Percentiles rank a stretch among this genome's conserved stretches.
Conservation (phyloP, 306 rosid species). For the Morella rubra region DNA sequence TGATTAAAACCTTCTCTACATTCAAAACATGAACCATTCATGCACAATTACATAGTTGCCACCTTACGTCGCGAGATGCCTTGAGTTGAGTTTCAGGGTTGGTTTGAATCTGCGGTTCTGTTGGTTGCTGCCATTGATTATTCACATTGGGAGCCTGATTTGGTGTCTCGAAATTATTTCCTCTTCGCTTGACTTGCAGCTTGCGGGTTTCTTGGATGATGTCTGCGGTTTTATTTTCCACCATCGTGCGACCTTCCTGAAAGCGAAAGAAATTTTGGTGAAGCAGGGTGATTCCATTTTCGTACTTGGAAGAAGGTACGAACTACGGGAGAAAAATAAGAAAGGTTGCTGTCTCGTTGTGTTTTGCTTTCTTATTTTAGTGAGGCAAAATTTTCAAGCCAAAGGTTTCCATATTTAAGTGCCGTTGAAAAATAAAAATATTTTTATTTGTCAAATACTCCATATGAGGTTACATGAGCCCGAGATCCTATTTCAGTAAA, state of each 20-base stretch:
- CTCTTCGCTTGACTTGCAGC: conserved; percentile 66
- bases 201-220: conserved; percentile 55
- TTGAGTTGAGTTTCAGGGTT: conserved; percentile 81
- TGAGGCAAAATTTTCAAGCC: too few relatives aligned
- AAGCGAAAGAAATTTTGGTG: conserved; percentile 17
- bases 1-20: conserved; percentile 14
- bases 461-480: too few relatives aligned
- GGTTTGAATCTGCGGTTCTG: conserved; percentile 33
- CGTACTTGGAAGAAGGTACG: conserved; percentile 9
- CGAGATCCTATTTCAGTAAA: too few relatives aligned
- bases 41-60: conserved; percentile 71
- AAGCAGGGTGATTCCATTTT: conserved; percentile 3
- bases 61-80: conserved; percentile 99
- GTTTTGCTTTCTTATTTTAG: too few relatives aligned
- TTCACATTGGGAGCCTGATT: conserved; percentile 40
- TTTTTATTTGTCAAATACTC: too few relatives aligned
- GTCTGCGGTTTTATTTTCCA: conserved; percentile 85
- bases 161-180: conserved; percentile 42
- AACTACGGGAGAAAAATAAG: neutral
- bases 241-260: conserved; percentile 79
- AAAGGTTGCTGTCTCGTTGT: too few relatives aligned
- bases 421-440: too few relatives aligned
- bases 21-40: conserved; percentile 32
- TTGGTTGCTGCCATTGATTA: conserved; percentile 40
- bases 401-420: too few relatives aligned